A percentile compares a stretch with the other conserved stretches of the same genome.
These are phyloP conservation scores for Spizellomyces sp. DNA, from an alignment of 192 early-diverging fungal species.

Conservation along the genomic window DNA sequence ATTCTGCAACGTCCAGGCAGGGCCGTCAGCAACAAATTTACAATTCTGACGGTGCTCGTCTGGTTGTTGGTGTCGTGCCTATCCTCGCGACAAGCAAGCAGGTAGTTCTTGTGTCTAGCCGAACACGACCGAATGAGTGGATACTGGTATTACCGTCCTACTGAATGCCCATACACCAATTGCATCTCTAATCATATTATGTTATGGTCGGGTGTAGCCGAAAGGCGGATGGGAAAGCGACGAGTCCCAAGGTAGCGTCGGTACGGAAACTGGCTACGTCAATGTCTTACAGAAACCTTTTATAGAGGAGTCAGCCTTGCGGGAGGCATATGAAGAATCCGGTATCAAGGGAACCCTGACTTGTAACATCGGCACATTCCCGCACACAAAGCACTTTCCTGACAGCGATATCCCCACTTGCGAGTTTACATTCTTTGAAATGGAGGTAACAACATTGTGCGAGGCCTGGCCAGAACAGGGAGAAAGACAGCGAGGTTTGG, in stretches of 20 bases:
- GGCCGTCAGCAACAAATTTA: conserved; percentile 13
- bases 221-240: conserved; percentile 25
- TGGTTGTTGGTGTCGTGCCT: conserved; percentile 18
- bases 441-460: conserved; percentile 5
- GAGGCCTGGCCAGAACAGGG: conserved; percentile 4
- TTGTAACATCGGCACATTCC: not conserved
- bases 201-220: conserved; percentile 9
- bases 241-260: conserved; percentile 9
- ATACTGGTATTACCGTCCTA: conserved; percentile 3
- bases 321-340: conserved; percentile 20
- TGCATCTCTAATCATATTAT: not conserved
- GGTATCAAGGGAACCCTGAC: conserved; percentile 3
- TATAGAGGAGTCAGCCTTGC: conserved; percentile 4
- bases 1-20: not conserved
- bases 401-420: not conserved
- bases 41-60: conserved; percentile 5
- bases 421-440: conserved; percentile 23
- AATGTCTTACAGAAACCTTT: not conserved
- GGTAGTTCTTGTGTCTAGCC: conserved; percentile 14
- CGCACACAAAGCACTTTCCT: conserved; percentile 9
- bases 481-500: conserved; percentile 2
- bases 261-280: not conserved
- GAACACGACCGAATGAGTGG: conserved; percentile 3
- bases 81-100: not conserved
- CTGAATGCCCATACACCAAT: not conserved